Conservation (phyloP, 83 land plant genomes). For the Diphasiastrum complanatum region DNA sequence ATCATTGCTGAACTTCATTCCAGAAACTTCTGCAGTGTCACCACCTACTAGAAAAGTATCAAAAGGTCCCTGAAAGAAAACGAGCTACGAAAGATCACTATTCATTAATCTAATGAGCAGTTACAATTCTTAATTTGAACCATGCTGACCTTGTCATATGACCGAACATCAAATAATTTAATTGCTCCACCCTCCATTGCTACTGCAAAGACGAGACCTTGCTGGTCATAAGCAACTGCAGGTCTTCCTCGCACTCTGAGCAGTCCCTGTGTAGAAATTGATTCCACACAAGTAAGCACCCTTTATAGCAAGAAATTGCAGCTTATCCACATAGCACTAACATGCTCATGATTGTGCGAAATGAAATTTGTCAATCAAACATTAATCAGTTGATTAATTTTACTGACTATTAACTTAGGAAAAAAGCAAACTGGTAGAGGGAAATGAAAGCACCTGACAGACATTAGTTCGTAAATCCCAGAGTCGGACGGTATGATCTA, state of each 20-base stretch:
- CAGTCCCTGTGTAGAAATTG: slow-evolving; percentile 78
- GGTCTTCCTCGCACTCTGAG: slow-evolving; percentile 85
- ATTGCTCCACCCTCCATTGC: slow-evolving; percentile 99
- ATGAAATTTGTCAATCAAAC: no score
- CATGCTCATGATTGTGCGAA: no score
- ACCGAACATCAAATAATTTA: slow-evolving; percentile 90
- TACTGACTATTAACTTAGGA: no score
- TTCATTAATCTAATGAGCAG: no score
- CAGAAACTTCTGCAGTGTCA: slow-evolving; percentile 90
- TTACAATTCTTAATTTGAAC: neutral
- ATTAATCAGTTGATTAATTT: no score
- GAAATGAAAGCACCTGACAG: slow-evolving; percentile 68
- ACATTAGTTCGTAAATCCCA: slow-evolving; percentile 98
- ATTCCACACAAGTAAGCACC: slow-evolving; percentile 18
- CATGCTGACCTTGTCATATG: slow-evolving; percentile 76
- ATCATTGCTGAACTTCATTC: slow-evolving; percentile 95
- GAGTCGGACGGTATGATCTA: slow-evolving; percentile 84
- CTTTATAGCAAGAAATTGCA: no score
- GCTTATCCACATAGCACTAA: no score
- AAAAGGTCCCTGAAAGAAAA: slow-evolving; percentile 73
- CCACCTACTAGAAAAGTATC: slow-evolving; percentile 94
- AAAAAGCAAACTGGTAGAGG: no score
- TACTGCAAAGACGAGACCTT: slow-evolving; percentile 97
- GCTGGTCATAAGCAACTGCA: slow-evolving; percentile 93
- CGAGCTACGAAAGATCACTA: neutral